A percentile compares a stretch with the other conserved stretches of the same genome.
Conservation (phyloP, 495 filamentous ascomycete species). For the Penicillium paxilli region DNA sequence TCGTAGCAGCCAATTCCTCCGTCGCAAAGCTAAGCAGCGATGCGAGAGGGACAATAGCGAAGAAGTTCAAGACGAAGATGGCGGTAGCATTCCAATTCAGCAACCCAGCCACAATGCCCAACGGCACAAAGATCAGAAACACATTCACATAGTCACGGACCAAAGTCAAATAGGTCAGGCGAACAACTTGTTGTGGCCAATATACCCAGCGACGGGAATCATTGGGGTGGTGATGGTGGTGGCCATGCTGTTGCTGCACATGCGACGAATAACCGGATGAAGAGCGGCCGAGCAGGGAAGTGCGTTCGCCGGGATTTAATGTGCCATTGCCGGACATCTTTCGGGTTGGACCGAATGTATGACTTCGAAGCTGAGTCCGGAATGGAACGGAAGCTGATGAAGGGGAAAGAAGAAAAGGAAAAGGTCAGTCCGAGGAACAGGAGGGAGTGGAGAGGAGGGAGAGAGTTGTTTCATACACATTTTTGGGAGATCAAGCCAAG, state of each 20-base stretch:
- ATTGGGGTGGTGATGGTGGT: conserved; percentile 30
- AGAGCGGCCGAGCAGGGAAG: conserved; percentile 29
- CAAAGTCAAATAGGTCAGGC: conserved; percentile 55
- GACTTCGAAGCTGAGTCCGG: conserved; percentile 31
- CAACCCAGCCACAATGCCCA: conserved; percentile 78
- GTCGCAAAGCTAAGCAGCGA: conserved; percentile 93
- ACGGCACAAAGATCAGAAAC: conserved; percentile 83
- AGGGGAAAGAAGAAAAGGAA: neutral
- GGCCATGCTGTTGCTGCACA: conserved; percentile 11
- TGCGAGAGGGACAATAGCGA: conserved; percentile 92
- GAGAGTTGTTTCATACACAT: conserved; percentile 19
- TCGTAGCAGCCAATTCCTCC: conserved; percentile 79
- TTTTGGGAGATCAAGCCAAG: neutral
- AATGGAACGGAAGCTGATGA: conserved; percentile 29
- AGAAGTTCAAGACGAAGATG: conserved; percentile 88
- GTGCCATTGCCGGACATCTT: conserved; percentile 38
- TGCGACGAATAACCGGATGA: conserved; percentile 18
- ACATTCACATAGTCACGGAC: conserved; percentile 78
- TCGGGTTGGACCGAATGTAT: conserved; percentile 34
- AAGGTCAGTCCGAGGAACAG: neutral
- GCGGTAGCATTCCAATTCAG: conserved; percentile 71
- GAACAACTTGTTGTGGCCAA: conserved; percentile 53
- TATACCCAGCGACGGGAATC: conserved; percentile 48
- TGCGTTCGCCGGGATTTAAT: conserved; percentile 30
- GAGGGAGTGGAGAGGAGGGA: conserved; percentile 6